Evolutionary conservation across 2,329 filamentous ascomycete species (phyloP), one percentile per base, ranked within the genome.

Genomic region (Blastomyces emzantsi): DNA sequence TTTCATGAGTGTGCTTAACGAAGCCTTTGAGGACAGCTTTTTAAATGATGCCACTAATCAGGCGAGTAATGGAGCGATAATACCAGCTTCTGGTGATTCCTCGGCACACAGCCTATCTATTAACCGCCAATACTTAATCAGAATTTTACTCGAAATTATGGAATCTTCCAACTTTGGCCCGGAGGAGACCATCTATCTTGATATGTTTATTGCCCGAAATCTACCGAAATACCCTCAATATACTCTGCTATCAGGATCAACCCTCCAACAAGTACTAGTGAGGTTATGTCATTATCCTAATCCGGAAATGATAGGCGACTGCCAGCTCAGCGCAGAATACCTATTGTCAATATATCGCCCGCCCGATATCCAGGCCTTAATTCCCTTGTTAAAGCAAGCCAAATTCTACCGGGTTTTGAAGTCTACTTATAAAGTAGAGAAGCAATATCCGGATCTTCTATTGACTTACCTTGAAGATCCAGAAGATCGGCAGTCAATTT

Each of bases 161-260:
- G 89, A 87, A 60, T 79, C 85, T 0, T 80, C 83, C 3, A 85
- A 90, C 57, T 97, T 96, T 75, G 84, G 86, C 0, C 77, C 87
- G 0, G 85, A 89, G 65, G 92, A 97, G 72, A 92, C 90, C 15
- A 90, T 99, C 63, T 99, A 96, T 75, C 83, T 99, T 55, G 92
- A 99, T 76, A 99, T 99, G 92, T 99, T 99, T 72, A 89, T 99
- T 72, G 93, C 94, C 22, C 87, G 94, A 63, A 99, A 96, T 73
- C 79, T 99, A 60, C 90, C 95, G 3, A 99, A 99, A 74, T 99
- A 96, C 71, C 92, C 92, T 0, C 93, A 97, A 73, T 97, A 97
- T 71, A 87, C 99, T 60, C 83, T 97, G 13, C 85, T 99, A 57
- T 90, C 93, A 0, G 94, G 92, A 22, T 92, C 90, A 2, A 89